Conservation (phyloP, 2,329 filamentous ascomycete species). For the Ceratocystis lukuohia region DNA sequence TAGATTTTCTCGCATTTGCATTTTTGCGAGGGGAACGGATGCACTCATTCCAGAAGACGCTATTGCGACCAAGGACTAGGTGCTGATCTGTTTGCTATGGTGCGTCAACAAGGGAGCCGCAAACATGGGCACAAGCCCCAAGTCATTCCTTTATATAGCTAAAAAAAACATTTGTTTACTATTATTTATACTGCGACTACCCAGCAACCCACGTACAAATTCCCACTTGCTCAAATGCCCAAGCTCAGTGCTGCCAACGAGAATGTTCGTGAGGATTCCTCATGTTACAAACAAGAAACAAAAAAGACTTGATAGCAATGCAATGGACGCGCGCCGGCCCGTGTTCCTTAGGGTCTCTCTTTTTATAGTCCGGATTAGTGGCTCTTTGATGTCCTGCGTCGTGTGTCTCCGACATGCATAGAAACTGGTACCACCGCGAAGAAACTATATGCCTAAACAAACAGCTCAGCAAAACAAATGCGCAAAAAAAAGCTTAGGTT, state of each 20-base stretch:
- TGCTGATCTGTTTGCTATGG: too few species aligned
- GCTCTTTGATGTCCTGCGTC: not conserved
- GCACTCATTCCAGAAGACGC: not conserved
- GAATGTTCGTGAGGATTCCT: slow-evolving; percentile 4
- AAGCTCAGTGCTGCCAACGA: not conserved
- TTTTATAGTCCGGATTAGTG: not conserved
- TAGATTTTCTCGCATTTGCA: not conserved
- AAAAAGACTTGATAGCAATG: not conserved
- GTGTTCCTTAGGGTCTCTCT: not conserved
- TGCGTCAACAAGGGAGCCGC: too few species aligned
- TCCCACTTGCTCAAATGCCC: not conserved
- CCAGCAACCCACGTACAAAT: not conserved
- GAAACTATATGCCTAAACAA: not conserved
- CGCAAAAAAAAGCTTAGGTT: not conserved
- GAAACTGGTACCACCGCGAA: too few species aligned
- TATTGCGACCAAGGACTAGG: too few species aligned
- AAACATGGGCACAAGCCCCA: too few species aligned
- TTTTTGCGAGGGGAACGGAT: not conserved
- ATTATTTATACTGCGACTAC: not conserved
- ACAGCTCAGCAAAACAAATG: not conserved
- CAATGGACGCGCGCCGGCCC: not conserved
- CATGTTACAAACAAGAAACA: not conserved
- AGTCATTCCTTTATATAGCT: too few species aligned
- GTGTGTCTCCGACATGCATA: not conserved
- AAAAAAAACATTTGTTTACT: too few species aligned